Evolutionary conservation across 108 stramenopile genomes (phyloP).

Genomic region (Discostella stelligeroides): DNA sequence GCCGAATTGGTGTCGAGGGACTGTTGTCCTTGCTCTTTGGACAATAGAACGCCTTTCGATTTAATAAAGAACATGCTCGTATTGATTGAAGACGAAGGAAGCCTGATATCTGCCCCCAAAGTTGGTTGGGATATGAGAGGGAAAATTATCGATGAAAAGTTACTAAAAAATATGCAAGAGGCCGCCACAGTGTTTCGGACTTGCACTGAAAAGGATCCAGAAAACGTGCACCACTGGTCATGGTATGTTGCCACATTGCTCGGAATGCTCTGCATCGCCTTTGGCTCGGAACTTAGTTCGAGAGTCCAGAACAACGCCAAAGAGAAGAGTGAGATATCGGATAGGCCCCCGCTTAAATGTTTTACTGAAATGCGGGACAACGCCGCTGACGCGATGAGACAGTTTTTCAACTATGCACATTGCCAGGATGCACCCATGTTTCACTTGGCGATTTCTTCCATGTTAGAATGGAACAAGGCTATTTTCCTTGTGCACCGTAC

Average conservation of each 20-base stretch:
- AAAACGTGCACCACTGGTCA: slow-evolving; percentile 40
- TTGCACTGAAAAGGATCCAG: slow-evolving; percentile 34
- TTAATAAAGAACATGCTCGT: slow-evolving; percentile 22
- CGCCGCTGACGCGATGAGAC: slow-evolving; percentile 23
- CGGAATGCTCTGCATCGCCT: slow-evolving; percentile 42
- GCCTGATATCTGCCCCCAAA: slow-evolving; percentile 23
- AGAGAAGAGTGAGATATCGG: background rate
- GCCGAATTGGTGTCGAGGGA: slow-evolving; percentile 40
- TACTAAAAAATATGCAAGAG: slow-evolving; percentile 21
- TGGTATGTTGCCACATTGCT: slow-evolving; percentile 48
- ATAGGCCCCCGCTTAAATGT: slow-evolving; percentile 18
- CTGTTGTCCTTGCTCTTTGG: slow-evolving; percentile 14
- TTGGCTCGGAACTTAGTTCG: slow-evolving; percentile 13
- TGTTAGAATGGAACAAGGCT: slow-evolving; percentile 44
- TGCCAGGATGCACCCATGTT: slow-evolving; percentile 35
- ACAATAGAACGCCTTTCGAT: slow-evolving; percentile 40
- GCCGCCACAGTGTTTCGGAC: slow-evolving; percentile 30
- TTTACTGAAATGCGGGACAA: slow-evolving; percentile 16
- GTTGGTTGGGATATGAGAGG: slow-evolving; percentile 20
- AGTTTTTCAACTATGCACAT: slow-evolving; percentile 31
- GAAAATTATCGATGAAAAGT: slow-evolving; percentile 31
- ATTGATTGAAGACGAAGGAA: slow-evolving; percentile 23
- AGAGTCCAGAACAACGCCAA: background rate
- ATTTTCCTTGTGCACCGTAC: slow-evolving; percentile 23
- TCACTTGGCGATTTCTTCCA: slow-evolving; percentile 40